Base-by-base conservation (phyloP, 2,329 filamentous ascomycete species). In the Pestalotiopsis sp. region DNA sequence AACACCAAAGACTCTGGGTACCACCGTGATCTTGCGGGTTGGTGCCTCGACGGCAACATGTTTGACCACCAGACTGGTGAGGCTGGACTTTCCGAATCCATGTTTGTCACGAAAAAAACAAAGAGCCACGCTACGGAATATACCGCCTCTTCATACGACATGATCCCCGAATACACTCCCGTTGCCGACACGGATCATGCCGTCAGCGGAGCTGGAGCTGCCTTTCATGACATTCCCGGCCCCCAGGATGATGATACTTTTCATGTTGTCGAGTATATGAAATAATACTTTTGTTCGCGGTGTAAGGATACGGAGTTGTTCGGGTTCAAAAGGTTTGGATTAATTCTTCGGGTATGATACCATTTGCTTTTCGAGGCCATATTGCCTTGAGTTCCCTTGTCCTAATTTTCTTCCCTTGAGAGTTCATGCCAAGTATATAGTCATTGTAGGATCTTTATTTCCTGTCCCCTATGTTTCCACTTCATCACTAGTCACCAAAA, bases 1-100 rank as follows among this genome's bases (percentile, higher is more conserved):
- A 45, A 59, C 25, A 66, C 70, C 63, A 23, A 45, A 6, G 41
- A 65, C 20, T n/a, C 25, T 17, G 52, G 52, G 14, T 72, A 70
- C 52, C 67, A 45, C 39, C 67, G 68, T n/a, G 61, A 73, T n/a
- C 4, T 74, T 36, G 14, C 17, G 2, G 61, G 41, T 39, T 76
- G 75, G 76, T 12, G 72, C 23, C 39, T 63, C 14, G 59, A 63
- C 52, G 70, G 73, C 12, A 38, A 27, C 25, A 57, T 63, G 13
- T 66, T 68, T 57, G 59, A 49, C 2, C 58, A 65, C n/a, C 52
- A 45, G 11, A 13, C 20, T 2, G 17, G 67, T 49, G 23, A 70
- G 59, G 23, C 63, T 49, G 38, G 70, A 52, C 64, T 64, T 41
- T 72, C 66, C n/a, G 69, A 68, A 6, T 68, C 58, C 45, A 66